Base-by-base conservation (phyloP, 2,329 filamentous ascomycete genomes). In the Aquanectria penicillioides region DNA sequence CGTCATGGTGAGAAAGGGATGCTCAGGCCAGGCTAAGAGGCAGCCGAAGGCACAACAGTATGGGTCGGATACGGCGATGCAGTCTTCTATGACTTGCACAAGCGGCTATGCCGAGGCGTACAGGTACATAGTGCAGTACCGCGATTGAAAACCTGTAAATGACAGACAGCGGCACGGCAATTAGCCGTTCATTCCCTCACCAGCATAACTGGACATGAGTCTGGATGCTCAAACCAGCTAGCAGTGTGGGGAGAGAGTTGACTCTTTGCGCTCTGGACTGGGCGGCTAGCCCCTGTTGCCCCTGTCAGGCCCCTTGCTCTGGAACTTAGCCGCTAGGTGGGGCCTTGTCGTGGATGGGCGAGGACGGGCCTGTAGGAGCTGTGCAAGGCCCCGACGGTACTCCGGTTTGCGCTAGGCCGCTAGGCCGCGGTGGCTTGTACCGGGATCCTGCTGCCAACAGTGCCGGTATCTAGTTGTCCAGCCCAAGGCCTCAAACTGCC, bases 281-380 rank as follows among this genome's bases (percentile, higher is more conserved):
- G 18, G 13, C 18, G 10, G 34, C 22, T 36, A 28, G 37, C 22
- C 38, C 44, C 28, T 47, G 43, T 58, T 46, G 38, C 50, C 54
- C 55, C 61, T 44, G 41, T 51, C 38, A n/a, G 31, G 28, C 60
- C 56, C 54, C 66, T 54, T 54, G 54, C 43, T 33, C 38, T 29
- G 17, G 28, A 49, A 29, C 66, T 62, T 57, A 68, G 56, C 34
- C 29, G 59, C 12, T 37, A 29, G 50, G 66, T 64, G 58, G 65
- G 40, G 47, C 66, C 15, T 33, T 22, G 43, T 41, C 36, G 56
- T 38, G 56, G 53, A 50, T 52, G 49, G 36, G 48, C 40, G 52
- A 51, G 62, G 62, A 62, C 64, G 52, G 50, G 41, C 47, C 38
- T 41, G 17, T 25, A 13, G 20, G 38, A 41, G 12, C 12, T 3